A percentile compares a stretch with the other conserved stretches of the same genome.
These are phyloP conservation scores for Beauveria bassiana DNA, from an alignment of 2,329 filamentous ascomycete species.

Conservation along the genomic window DNA sequence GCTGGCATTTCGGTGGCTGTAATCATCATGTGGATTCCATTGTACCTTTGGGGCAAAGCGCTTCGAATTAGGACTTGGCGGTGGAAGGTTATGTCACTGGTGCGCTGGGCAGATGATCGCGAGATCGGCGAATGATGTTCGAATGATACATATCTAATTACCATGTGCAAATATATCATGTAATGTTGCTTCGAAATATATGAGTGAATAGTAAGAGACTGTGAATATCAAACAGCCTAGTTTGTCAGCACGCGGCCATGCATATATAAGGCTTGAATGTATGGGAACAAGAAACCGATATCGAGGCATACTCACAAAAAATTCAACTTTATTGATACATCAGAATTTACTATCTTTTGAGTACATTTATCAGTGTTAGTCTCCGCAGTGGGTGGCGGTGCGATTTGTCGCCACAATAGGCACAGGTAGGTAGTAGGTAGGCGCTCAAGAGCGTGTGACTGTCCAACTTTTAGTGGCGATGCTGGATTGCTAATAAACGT, in stretches of 20 bases:
- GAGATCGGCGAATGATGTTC: slow-evolving; percentile 43
- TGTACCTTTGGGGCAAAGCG: slow-evolving; percentile 36
- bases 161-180: neutral
- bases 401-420: neutral
- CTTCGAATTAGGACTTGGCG: slow-evolving; percentile 40
- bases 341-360: too few relatives aligned
- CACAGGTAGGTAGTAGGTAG: neutral
- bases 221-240: too few relatives aligned
- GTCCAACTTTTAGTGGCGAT: slow-evolving; percentile 9
- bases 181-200: neutral
- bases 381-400: neutral
- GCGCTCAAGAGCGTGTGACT: slow-evolving; percentile 2
- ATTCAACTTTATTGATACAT: too few relatives aligned
- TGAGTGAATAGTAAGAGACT: too few relatives aligned
- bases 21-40: slow-evolving; percentile 33
- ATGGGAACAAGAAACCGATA: too few relatives aligned
- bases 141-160: neutral
- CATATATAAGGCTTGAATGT: neutral
- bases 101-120: slow-evolving; percentile 44
- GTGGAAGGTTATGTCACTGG: slow-evolving; percentile 38
- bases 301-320: too few relatives aligned
- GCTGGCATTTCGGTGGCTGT: slow-evolving; percentile 40
- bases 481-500: slow-evolving; percentile 11
- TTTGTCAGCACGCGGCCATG: neutral
- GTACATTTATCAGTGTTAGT: neutral